phyloP scores from a whole-genome alignment of 495 filamentous ascomycete species.

The Letharia columbiana region DNA sequence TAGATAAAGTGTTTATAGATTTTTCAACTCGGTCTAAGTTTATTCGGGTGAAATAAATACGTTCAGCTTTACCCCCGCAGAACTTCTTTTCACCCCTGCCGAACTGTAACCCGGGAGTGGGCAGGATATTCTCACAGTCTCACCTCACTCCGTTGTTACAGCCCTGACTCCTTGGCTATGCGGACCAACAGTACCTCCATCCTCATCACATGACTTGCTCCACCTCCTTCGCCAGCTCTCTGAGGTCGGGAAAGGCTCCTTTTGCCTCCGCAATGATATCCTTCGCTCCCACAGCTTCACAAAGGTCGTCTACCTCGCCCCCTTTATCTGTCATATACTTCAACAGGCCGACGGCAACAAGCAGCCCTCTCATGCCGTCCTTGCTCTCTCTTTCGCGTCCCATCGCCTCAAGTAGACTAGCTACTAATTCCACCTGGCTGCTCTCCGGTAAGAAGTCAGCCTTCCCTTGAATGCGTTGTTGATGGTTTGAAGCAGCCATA shows the following conservation, averaged over 20 bases:
- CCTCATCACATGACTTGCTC: conserved; percentile 35
- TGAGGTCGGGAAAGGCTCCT: conserved; percentile 25
- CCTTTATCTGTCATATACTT: conserved; percentile 59
- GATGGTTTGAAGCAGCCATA: conserved; percentile 60
- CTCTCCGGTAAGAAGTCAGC: conserved; percentile 55
- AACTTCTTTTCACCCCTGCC: no score
- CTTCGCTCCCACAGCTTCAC: conserved; percentile 59
- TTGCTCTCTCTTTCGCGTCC: conserved; percentile 45
- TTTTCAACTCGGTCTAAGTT: no score
- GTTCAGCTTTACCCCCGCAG: no score
- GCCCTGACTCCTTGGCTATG: conserved; percentile 7
- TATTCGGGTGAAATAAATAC: no score
- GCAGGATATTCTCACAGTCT: no score
- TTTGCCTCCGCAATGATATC: conserved; percentile 49
- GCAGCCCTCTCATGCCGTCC: conserved; percentile 63
- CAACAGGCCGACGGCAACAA: conserved; percentile 64
- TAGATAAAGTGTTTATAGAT: no score
- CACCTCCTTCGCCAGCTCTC: conserved; percentile 44
- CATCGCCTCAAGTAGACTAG: conserved; percentile 69
- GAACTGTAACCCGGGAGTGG: no score
- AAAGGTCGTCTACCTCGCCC: conserved; percentile 66
- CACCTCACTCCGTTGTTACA: no score
- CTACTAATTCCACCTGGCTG: conserved; percentile 69
- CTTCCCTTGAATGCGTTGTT: conserved; percentile 47
- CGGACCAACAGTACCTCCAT: not conserved